Conservation (phyloP, 2,329 filamentous ascomycete genomes). For the Phoma sp. region DNA sequence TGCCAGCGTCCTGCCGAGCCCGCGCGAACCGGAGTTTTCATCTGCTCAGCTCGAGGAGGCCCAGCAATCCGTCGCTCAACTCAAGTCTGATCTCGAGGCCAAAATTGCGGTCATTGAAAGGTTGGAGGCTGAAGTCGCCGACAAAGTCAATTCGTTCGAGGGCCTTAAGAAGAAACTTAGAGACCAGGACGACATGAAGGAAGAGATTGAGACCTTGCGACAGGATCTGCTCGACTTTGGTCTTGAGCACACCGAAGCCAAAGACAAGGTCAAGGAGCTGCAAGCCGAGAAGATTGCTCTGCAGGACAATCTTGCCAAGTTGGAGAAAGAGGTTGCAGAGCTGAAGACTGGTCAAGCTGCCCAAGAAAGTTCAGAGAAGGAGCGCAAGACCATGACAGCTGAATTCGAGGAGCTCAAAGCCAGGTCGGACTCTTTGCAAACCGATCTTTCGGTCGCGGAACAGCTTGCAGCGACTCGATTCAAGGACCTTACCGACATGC, state of each 20-base stretch:
- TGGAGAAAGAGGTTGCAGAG: conserved; percentile 73
- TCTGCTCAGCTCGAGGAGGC: conserved; percentile 38
- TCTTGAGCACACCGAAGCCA: conserved; percentile 82
- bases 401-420: conserved; percentile 76
- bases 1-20: conserved; percentile 41
- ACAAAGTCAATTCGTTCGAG: conserved; percentile 75
- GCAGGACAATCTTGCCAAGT: conserved; percentile 66
- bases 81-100: conserved; percentile 44
- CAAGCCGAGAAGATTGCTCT: conserved; percentile 71
- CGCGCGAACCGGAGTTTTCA: conserved; percentile 53
- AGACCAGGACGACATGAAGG: conserved; percentile 77
- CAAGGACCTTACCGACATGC: conserved; percentile 83
- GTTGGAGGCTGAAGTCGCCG: conserved; percentile 40
- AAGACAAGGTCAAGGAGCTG: conserved; percentile 74
- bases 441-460: conserved; percentile 84
- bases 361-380: conserved; percentile 57
- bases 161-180: conserved; percentile 73
- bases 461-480: conserved; percentile 86
- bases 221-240: conserved; percentile 82
- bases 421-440: conserved; percentile 73
- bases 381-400: conserved; percentile 62
- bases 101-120: conserved; percentile 43
- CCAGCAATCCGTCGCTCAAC: conserved; percentile 36
- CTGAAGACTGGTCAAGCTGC: conserved; percentile 57
- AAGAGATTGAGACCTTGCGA: conserved; percentile 84